Base-by-base conservation (phyloP, 805 yeast species). In the Candida coquimbonensis region DNA sequence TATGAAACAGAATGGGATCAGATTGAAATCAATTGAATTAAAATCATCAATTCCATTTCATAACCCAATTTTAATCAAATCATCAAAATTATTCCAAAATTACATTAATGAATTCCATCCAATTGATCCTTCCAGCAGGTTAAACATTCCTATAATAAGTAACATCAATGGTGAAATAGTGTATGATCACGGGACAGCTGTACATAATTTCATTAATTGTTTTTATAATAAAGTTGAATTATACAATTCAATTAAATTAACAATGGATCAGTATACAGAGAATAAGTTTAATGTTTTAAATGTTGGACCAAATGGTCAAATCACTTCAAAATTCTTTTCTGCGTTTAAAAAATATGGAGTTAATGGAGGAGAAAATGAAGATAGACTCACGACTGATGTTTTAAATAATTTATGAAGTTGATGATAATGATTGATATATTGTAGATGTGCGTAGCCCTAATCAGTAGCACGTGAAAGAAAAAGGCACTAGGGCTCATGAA, bases 11-110 rank as follows among this genome's bases (percentile, higher is more conserved):
- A 45, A 51, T 48, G 33, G 31, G 31, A 29, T 44, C 13, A 56
- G 60, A 6, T 52, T 66, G 12, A 62, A 62, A 48, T 48, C 61
- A 4, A 58, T 61, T 1, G 50, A 50, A 36, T 51, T 74, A 34
- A 67, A 71, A 2, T 74, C 70, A 4, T 47, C 55, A 9, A 59
- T 73, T 2, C 79, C 80, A 14, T 74, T 74, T 55, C 80, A 74
- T 52, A 67, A 59, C 47, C 56, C 63, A 11, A 49, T 68, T 4
- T 55, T 79, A 9, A 44, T 49, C 7, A 66, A 63, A 17, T 55
- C 68, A 9, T 62, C 68, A 42, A 50, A 50, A 34, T 48, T 49
- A 14, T 50, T 69, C 17, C 56, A 47, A 36, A 50, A 54, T 14
- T 47, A 49, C 38, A 31, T 51, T 1, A 43, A 49, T n/a, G 17